Conservation (phyloP, 306 rosid species). For the Cicer arietinum region DNA sequence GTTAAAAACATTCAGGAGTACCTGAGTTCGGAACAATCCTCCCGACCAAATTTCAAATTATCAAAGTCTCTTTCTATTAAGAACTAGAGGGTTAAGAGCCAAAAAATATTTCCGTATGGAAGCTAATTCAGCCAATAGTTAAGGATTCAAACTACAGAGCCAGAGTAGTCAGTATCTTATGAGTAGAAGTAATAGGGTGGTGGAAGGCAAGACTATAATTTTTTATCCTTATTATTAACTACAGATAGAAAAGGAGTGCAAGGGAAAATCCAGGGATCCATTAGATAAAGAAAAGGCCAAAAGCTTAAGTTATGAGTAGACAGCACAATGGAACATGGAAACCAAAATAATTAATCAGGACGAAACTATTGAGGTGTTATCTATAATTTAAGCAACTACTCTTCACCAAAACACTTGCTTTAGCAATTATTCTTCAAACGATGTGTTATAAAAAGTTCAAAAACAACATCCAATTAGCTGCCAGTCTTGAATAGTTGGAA, state of each 20-base stretch:
- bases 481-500: constrained; percentile 21
- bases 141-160: constrained; percentile 16
- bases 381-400: neutral
- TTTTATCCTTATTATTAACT: neutral
- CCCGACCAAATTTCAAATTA: no score
- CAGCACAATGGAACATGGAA: neutral
- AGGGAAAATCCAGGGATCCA: neutral
- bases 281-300: neutral
- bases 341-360: neutral
- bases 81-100: no score
- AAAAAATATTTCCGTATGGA: neutral
- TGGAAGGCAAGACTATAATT: neutral
- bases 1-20: no score
- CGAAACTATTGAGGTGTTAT: neutral
- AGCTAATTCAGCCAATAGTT: constrained; percentile 2
- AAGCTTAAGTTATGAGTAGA: neutral
- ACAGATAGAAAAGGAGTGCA: neutral
- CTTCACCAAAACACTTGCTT: neutral
- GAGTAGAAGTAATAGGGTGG: neutral
- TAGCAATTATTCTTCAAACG: constrained; percentile 13
- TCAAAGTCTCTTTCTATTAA: no score
- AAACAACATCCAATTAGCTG: neutral
- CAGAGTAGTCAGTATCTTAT: constrained; percentile 2
- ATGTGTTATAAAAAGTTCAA: neutral
- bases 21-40: no score